Conservation (phyloP, 208 protist genomes). For the Novymonas esmeraldas region DNA sequence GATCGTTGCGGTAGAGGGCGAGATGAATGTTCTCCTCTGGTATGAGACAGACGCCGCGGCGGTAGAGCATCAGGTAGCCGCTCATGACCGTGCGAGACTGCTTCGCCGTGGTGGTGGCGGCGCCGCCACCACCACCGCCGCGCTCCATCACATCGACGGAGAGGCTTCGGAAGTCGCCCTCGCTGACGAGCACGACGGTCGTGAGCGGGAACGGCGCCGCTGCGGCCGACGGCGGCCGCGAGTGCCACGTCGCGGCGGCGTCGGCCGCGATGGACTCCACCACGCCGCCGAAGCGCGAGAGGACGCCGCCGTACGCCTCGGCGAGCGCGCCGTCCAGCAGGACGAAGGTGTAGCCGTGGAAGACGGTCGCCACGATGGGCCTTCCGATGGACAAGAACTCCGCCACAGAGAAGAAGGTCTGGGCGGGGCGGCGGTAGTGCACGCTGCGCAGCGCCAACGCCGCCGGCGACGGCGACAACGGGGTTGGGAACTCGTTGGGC, state of each 20-base stretch:
- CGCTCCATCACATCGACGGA: conserved; percentile 39
- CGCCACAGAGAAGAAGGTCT: conserved; percentile 53
- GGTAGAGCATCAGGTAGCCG: conserved; percentile 47
- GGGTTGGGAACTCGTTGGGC: conserved; percentile 48
- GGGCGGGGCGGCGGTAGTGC: conserved; percentile 55
- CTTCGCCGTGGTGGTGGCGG: not conserved
- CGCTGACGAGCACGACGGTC: conserved; percentile 33
- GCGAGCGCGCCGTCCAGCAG: conserved; percentile 34
- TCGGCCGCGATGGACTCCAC: conserved; percentile 31
- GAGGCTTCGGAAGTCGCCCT: conserved; percentile 33
- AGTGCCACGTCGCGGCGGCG: conserved; percentile 11
- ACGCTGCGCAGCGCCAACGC: conserved; percentile 43
- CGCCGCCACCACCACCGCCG: conserved; percentile 14
- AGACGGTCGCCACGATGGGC: conserved; percentile 35
- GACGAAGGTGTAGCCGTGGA: conserved; percentile 47
- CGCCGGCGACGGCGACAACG: conserved; percentile 38
- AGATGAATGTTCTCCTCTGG: conserved; percentile 65
- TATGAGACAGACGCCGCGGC: conserved; percentile 50
- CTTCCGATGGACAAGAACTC: conserved; percentile 58
- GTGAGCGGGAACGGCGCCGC: conserved; percentile 16
- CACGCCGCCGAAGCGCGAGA: conserved; percentile 40
- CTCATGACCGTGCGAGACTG: conserved; percentile 16
- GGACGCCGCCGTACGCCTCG: conserved; percentile 29
- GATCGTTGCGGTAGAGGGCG: conserved; percentile 62
- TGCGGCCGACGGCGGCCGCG: conserved; percentile 11